Percentiles rank a stretch among this genome's conserved stretches.
Evolutionary conservation across 176 grass and related monocot genomes (phyloP).

Genomic region (Cenchrus americanus): DNA sequence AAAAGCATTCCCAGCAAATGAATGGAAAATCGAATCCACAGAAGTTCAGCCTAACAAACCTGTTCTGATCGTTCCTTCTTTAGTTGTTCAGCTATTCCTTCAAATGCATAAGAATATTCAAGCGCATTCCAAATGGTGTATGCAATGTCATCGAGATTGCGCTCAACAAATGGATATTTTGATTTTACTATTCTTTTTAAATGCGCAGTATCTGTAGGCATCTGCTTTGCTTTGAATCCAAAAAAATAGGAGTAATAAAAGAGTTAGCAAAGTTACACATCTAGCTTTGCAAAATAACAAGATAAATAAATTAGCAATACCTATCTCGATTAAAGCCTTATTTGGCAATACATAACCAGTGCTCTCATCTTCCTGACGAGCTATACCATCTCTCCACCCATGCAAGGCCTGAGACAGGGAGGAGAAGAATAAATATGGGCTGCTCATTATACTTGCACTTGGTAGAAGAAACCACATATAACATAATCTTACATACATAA

Average conservation of each 20-base stretch:
- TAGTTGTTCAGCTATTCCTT: conserved; percentile 67
- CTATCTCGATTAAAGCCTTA: conserved; percentile 91
- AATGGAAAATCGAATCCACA: conserved; percentile 20
- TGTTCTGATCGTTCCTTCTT: conserved; percentile 60
- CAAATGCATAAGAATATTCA: conserved; percentile 58
- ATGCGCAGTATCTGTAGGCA: conserved; percentile 68
- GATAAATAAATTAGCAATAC: conserved; percentile 46
- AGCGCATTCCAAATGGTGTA: conserved; percentile 59
- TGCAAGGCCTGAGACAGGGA: conserved; percentile 59
- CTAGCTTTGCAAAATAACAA: conserved; percentile 10
- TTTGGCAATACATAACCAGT: conserved; percentile 96
- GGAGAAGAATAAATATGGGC: conserved; percentile 20
- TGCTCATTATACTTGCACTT: background rate
- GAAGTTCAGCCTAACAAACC: conserved; percentile 29
- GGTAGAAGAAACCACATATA: background rate
- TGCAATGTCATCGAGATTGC: conserved; percentile 53
- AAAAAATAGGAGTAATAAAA: background rate
- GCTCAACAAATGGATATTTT: conserved; percentile 80
- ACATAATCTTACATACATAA: background rate
- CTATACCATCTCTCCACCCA: conserved; percentile 85
- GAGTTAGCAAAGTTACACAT: conserved; percentile 32
- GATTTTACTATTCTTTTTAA: conserved; percentile 72
- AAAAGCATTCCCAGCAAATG: conserved; percentile 10
- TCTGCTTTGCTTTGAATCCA: conserved; percentile 76
- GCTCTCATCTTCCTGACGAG: conserved; percentile 88